Base-by-base conservation (phyloP, 1,284 basidiomycete genomes). In the Termitomyces sp. region DNA sequence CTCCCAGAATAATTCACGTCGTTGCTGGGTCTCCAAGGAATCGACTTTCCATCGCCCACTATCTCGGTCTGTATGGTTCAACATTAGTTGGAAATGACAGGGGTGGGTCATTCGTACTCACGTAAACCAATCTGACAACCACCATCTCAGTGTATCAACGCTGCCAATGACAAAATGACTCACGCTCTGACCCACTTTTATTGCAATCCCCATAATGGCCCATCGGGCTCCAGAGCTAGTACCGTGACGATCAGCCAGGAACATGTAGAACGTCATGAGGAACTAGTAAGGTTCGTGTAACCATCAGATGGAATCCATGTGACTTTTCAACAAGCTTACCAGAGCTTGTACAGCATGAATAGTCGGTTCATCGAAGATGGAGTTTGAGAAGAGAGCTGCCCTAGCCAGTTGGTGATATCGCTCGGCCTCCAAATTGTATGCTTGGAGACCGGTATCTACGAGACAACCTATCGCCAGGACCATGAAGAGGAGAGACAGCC, bases 161-260 rank as follows among this genome's bases (percentile, higher is more conserved):
- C 16, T 21, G 43, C 56, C 39, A 48, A 38, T 46, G 26, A 45
- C 51, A 49, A 54, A 51, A 68, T 48, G 57, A 77, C 86, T 75
- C 62, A 90, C 87, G 64, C 84, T 87, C 64, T 90, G 84, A 31
- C 81, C 84, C 53, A 89, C 72, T 69, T 88, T 90, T 55, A 88
- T 81, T 16, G 87, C 83, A 48, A 89, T 76, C 19, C 87, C 88
- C 77, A 88, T 88, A 53, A 86, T 81, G 7, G 81, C 80, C 86
- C 86, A 89, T 34, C 87, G 76, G n/a, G 81, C 79, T 14, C 86
- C 86, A 56, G 83, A 83, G 58, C 76, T 80, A 24, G 78, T 82
- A 14, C 85, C 85, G 64, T 88, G 84, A 57, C 85, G 77, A 67
- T 89, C 86, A 51, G 80, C 77, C 54, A 89, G 70, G 69, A 88